Conservation (phyloP, 768 basidiomycete species). For the Tylopilus intermedius region DNA sequence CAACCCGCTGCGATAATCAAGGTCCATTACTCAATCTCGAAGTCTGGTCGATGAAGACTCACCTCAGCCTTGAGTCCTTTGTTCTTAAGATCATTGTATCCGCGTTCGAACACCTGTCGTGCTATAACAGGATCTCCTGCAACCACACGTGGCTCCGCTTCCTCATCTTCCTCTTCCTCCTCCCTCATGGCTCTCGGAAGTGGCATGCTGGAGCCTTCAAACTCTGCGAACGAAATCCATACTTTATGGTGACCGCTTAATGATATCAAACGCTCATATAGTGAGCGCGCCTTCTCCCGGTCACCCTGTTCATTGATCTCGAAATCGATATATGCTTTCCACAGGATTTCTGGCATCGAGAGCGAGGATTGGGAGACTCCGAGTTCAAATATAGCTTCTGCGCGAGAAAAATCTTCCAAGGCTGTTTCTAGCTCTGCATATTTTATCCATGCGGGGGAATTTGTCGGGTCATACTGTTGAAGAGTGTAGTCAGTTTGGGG, state of each 20-base stretch:
- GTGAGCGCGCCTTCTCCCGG: constrained; percentile 69
- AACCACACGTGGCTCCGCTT: constrained; percentile 48
- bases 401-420: constrained; percentile 81
- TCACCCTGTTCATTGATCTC: constrained; percentile 89
- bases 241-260: constrained; percentile 94
- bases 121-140: constrained; percentile 70
- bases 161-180: constrained; percentile 62
- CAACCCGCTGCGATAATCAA: constrained; percentile 61
- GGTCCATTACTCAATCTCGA: background rate
- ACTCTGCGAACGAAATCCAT: constrained; percentile 92
- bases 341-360: constrained; percentile 91
- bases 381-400: constrained; percentile 91
- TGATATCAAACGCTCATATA: constrained; percentile 84
- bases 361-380: constrained; percentile 77
- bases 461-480: constrained; percentile 75
- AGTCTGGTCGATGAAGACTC: constrained; percentile 19
- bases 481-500: background rate
- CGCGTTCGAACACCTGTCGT: constrained; percentile 77
- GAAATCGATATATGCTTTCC: constrained; percentile 97
- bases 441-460: constrained; percentile 93
- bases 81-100: constrained; percentile 79
- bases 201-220: constrained; percentile 78
- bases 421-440: constrained; percentile 89
- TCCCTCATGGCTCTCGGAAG: constrained; percentile 60
- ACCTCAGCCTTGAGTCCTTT: constrained; percentile 88